Base-by-base conservation (phyloP, 108 stramenopile genomes). In the Cyclotella baltica region DNA sequence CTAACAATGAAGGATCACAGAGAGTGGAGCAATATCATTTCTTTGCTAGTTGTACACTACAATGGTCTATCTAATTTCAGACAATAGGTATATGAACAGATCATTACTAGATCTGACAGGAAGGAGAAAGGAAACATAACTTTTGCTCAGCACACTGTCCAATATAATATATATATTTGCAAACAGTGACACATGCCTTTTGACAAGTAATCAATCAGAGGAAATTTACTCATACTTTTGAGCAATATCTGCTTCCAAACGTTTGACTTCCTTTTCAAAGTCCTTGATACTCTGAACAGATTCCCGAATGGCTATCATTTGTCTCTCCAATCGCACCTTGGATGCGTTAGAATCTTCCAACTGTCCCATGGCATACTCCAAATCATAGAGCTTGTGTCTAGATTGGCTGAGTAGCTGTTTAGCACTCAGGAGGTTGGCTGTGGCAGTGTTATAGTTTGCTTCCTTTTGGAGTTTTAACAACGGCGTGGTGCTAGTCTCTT, bases 351-450 rank as follows among this genome's bases (percentile, higher is more conserved):
- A 34, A 25, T 62, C 61, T 35, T 62, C 33, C 11, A 62, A 33
- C 10, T 62, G 23, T 18, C 61, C 61, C 31, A 35, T 35, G 34
- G 33, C 1, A 22, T 34, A 62, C 31, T 62, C 61, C 34, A 62
- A 34, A 35, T 62, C 61, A 18, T 16, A 62, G 31, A 35, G 61
- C 31, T 62, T 62, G 61, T 62, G 34, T 36, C 35, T 62, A 13
- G 61, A 15, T 33, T 33, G 19, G 3, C 31, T 13, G 19, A 62
- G 35, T 9, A 62, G 13, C 13, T 62, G 31, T 36, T 62, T 62
- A 1, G 35, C 23, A 16, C 18, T 2, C 18, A 62, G 61, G 2
- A 62, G 34, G 20, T 62, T 62, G 61, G 61, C 31, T 62, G 33
- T 33, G 0, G 61, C 61, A 20, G 31, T n/a, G 27, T 36, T 62